Evolutionary conservation across 2,329 filamentous ascomycete species (phyloP), one percentile per base, ranked within the genome.

Genomic region (Penicillium hesseltinei): DNA sequence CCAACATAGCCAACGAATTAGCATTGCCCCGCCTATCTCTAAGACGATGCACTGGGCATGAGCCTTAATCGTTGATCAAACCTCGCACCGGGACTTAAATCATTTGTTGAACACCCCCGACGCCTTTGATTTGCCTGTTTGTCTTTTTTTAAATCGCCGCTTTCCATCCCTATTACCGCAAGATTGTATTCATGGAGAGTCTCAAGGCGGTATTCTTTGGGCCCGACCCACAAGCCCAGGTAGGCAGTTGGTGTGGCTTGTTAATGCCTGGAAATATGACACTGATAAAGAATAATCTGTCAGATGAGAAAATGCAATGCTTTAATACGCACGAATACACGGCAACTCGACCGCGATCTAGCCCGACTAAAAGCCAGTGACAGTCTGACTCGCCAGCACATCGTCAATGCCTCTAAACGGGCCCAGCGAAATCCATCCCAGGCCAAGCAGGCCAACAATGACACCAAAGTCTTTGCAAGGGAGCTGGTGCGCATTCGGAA

Each of bases 221-320:
- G 77, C 93, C 94, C 38, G 92, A 96, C 72, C 94, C 94, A 44
- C 89, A 95, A 76, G 89, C 89, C 62, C 93, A 99, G 83, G 93
- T 96, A 80, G 65, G 81, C 48, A 39, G 13, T 23, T 39, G 46
- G 36, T 19, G 42, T 33, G 10, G 35, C 47, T 47, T 21, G n/a
- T 19, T 35, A 17, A 52, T 29, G 7, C 23, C 11, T 43, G 43
- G 19, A 44, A 43, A 25, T 25, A 53, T 47, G 27, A 42, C 15
- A 55, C 62, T 63, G 21, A 69, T 23, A 17, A 31, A 36, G 6
- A 3, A 10, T 57, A 43, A 48, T 55, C 3, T 48, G 48, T 40
- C 68, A 99, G 93, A 88, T 94, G 78, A 88, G 92, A 62, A 97
- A 97, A 87, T 97, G 93, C 78, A 96, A 97, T 76, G 81, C 86